A percentile compares a stretch with the other conserved stretches of the same genome.
phyloP scores from a whole-genome alignment of 257 asterid species.

The Rehmannia glutinosa region DNA sequence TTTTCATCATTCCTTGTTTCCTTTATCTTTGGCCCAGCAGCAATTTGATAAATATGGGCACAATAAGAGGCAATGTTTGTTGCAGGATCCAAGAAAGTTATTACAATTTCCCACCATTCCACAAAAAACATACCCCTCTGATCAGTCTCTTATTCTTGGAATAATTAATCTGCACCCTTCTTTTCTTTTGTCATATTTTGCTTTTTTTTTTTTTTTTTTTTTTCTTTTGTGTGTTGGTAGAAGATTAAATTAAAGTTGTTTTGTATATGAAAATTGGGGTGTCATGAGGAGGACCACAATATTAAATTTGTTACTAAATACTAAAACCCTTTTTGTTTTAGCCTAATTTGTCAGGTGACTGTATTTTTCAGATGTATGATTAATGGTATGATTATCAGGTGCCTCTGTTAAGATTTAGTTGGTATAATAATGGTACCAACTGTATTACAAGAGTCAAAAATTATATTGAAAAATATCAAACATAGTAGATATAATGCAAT shows the following conservation, averaged over 20 bases:
- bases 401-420: no score
- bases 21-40: conserved; percentile 57
- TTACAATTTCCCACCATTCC: conserved; percentile 36
- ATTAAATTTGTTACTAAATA: conserved; percentile 7
- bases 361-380: neutral
- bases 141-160: conserved; percentile 23
- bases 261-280: conserved; percentile 1
- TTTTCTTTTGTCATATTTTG: neutral
- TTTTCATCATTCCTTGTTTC: conserved; percentile 67
- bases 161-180: conserved; percentile 14
- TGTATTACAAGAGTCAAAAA: no score
- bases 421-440: no score
- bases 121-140: no score
- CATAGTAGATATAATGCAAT: no score
- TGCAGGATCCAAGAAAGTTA: conserved; percentile 75
- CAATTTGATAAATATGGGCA: conserved; percentile 23
- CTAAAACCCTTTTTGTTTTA: neutral
- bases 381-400: neutral
- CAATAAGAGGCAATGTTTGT: conserved; percentile 21
- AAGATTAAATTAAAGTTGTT: neutral
- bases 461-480: no score
- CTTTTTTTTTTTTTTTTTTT: neutral
- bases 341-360: no score
- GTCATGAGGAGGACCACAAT: conserved; percentile 22
- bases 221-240: neutral